These are phyloP conservation scores for Microbotryum lychnidis-dioicae DNA, from an alignment of 1,284 basidiomycete species.

Conservation along the genomic window DNA sequence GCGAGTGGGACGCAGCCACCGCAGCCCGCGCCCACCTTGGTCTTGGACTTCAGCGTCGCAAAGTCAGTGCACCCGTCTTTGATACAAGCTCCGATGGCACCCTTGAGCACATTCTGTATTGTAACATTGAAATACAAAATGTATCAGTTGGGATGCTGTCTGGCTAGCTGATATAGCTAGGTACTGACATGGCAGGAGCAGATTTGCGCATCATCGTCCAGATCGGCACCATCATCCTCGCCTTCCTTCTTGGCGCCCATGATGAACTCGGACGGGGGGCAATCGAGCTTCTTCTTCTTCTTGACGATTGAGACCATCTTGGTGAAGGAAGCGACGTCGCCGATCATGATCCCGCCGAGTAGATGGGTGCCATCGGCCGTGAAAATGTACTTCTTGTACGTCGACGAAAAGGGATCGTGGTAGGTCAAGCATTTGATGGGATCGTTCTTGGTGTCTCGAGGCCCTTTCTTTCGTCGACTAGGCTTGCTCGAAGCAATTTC, in stretches of 20 bases:
- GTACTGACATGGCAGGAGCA: conserved; percentile 55
- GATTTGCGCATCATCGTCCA: conserved; percentile 63
- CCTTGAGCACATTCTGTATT: conserved; percentile 55
- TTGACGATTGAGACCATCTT: conserved; percentile 63
- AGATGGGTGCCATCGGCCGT: conserved; percentile 64
- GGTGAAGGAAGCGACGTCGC: conserved; percentile 61
- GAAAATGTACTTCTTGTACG: conserved; percentile 72
- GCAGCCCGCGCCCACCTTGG: conserved; percentile 63
- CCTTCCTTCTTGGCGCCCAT: conserved; percentile 50
- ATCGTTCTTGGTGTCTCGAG: conserved; percentile 38
- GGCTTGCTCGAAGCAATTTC: conserved; percentile 9
- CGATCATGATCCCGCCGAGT: conserved; percentile 72
- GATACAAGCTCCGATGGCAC: conserved; percentile 51
- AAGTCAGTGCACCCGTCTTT: conserved; percentile 50
- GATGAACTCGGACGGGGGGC: conserved; percentile 59
- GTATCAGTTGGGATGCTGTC: background rate
- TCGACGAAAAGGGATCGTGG: conserved; percentile 59
- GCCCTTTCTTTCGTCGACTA: conserved; percentile 5
- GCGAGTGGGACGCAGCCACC: conserved; percentile 61
- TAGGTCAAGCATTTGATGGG: conserved; percentile 59
- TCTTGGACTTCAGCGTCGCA: conserved; percentile 55
- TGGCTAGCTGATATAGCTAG: conserved; percentile 2
- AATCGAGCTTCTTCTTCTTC: conserved; percentile 62
- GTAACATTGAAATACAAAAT: too few relatives aligned
- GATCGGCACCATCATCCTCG: conserved; percentile 55